A percentile compares a stretch with the other conserved stretches of the same genome.
phyloP scores from a whole-genome alignment of 129 eudicot genomes.

The Lactuca sativa region DNA sequence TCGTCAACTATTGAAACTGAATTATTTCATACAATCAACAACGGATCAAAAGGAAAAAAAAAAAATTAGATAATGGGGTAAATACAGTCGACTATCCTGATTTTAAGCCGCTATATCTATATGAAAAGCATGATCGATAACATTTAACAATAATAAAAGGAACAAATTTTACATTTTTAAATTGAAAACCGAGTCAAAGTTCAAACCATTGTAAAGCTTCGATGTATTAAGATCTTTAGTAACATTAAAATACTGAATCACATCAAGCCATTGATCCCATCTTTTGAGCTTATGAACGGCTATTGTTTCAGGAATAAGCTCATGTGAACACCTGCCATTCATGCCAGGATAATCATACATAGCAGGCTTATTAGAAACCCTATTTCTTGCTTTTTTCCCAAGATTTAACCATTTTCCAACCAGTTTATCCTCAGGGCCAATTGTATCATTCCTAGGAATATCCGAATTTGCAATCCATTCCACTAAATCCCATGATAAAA shows the following conservation, averaged over 20 bases:
- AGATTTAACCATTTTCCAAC: slow-evolving; percentile 64
- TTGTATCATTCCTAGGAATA: slow-evolving; percentile 48
- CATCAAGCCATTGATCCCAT: slow-evolving; percentile 79
- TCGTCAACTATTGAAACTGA: not conserved
- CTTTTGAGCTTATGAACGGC: slow-evolving; percentile 75
- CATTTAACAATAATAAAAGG: not conserved
- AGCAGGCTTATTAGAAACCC: slow-evolving; percentile 70
- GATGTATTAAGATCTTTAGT: slow-evolving; percentile 46
- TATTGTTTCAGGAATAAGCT: slow-evolving; percentile 57
- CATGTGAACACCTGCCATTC: slow-evolving; percentile 76
- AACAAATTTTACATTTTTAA: not conserved
- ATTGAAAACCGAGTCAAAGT: slow-evolving; percentile 5
- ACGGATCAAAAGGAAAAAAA: too few species aligned
- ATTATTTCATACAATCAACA: not conserved
- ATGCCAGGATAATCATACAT: slow-evolving; percentile 86
- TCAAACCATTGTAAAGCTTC: slow-evolving; percentile 32
- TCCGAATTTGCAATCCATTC: slow-evolving; percentile 58
- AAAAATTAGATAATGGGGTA: too few species aligned
- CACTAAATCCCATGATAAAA: slow-evolving; percentile 71
- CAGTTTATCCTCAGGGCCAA: slow-evolving; percentile 72
- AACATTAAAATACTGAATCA: slow-evolving; percentile 58
- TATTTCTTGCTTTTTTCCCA: slow-evolving; percentile 54
- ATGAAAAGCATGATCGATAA: too few species aligned
- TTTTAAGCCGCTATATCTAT: too few species aligned
- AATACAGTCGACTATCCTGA: too few species aligned